Base-by-base conservation (phyloP, 371 early-diverging fungal genomes). In the Blakeslea trispora region DNA sequence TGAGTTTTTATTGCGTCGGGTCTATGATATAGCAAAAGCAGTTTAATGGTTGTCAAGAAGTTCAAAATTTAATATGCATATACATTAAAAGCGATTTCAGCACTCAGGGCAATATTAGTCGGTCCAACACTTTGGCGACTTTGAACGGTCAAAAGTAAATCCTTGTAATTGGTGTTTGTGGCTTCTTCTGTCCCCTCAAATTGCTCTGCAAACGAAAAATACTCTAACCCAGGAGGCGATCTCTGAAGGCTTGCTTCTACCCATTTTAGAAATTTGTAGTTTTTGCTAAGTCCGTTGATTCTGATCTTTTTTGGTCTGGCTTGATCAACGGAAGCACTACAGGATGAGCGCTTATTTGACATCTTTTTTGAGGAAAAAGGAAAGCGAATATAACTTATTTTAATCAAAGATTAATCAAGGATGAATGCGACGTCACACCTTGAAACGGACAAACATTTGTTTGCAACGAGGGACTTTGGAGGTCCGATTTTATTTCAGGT, bases 141-240 rank as follows among this genome's bases (percentile, higher is more conserved):
- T 50, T 57, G 50, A 0, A 57, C 35, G 17, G 50, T 56, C 24
- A 56, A 35, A 2, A 56, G 50, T 15, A 56, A 57, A 56, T 56
- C 56, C 49, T 21, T 56, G 13, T 56, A 48, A 32, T 49, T 49
- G 28, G 56, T 24, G 50, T 49, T 49, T 32, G 56, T 49, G 5
- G 34, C 35, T 11, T 56, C 49, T 49, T 49, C 50, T 3, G 42
- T 56, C 31, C 21, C 42, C n/a, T 46, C 10, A 18, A 37, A 54
- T 37, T 54, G 45, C 55, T 47, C 47, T 23, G 46, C 48, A 47
- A 55, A 47, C 39, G 55, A 55, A 47, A 55, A 55, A 47, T 47
- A 55, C 18, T 55, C 55, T 1, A 55, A 47, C 14, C 17, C 11
- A 47, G 55, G 31, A 21, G 55, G 41, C 14, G 9, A 2, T 47